phyloP scores from a whole-genome alignment of 768 basidiomycete genomes.

The Flagelloscypha sp. region DNA sequence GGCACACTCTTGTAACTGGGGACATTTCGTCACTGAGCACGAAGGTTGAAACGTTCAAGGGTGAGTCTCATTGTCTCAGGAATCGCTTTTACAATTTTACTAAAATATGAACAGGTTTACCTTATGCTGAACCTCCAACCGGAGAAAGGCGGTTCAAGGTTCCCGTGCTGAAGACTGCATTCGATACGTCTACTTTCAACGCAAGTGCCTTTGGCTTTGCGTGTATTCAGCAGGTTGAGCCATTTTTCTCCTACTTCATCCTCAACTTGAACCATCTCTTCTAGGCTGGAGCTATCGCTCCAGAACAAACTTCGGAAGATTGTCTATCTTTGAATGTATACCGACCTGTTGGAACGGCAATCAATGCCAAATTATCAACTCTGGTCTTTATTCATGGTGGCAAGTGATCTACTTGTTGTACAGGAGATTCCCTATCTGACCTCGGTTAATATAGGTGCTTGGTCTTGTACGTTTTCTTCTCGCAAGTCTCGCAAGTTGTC shows the following conservation, averaged over 20 bases:
- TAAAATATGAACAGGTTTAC: slow-evolving; percentile 15
- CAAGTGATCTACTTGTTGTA: slow-evolving; percentile 14
- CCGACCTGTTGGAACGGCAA: slow-evolving; percentile 27
- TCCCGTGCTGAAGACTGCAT: slow-evolving; percentile 22
- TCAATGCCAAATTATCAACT: slow-evolving; percentile 28
- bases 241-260: neutral
- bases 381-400: slow-evolving; percentile 40
- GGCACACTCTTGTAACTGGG: too few relatives aligned
- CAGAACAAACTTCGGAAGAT: slow-evolving; percentile 29
- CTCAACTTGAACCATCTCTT: slow-evolving; percentile 1
- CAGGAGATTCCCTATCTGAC: neutral
- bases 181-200: slow-evolving; percentile 18
- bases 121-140: slow-evolving; percentile 24
- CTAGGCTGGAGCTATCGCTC: neutral
- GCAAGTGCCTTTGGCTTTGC: slow-evolving; percentile 24
- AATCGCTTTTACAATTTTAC: neutral
- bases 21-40: too few relatives aligned
- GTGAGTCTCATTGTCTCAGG: neutral
- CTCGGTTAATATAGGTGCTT: too few relatives aligned
- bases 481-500: neutral
- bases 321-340: slow-evolving; percentile 42
- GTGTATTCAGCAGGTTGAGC: slow-evolving; percentile 27
- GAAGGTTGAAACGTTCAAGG: too few relatives aligned
- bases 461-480: neutral
- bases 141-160: slow-evolving; percentile 22